Evolutionary conservation across 495 filamentous ascomycete genomes (phyloP).

Genomic region (Letharia columbiana): DNA sequence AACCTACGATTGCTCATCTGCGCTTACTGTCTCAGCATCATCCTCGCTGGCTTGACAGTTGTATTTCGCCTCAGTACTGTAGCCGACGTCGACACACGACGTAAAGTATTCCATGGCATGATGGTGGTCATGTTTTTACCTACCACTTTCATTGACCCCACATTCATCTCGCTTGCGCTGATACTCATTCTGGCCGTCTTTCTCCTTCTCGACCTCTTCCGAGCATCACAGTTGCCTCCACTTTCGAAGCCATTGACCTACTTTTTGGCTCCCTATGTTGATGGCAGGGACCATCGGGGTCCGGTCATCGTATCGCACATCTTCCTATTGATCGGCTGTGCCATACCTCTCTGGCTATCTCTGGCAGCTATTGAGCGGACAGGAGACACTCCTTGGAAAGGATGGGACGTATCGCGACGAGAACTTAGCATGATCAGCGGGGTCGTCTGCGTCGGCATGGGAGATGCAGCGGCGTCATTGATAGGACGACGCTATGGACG

Average conservation of each 20-base stretch:
- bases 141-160: slow-evolving; percentile 73
- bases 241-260: slow-evolving; percentile 70
- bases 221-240: slow-evolving; percentile 84
- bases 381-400: slow-evolving; percentile 45
- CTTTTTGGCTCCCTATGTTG: slow-evolving; percentile 88
- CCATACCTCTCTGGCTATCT: slow-evolving; percentile 87
- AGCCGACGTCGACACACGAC: slow-evolving; percentile 86
- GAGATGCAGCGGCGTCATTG: slow-evolving; percentile 89
- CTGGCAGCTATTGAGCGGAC: slow-evolving; percentile 54
- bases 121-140: slow-evolving; percentile 94
- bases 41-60: slow-evolving; percentile 59
- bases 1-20: slow-evolving; percentile 73
- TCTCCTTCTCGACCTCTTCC: slow-evolving; percentile 77
- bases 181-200: slow-evolving; percentile 69
- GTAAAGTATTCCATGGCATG: slow-evolving; percentile 98
- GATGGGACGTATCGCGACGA: slow-evolving; percentile 62
- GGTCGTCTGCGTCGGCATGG: slow-evolving; percentile 88
- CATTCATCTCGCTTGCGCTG: slow-evolving; percentile 70
- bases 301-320: slow-evolving; percentile 94
- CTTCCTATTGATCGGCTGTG: slow-evolving; percentile 92
- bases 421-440: slow-evolving; percentile 85
- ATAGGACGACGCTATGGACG: slow-evolving; percentile 81
- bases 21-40: slow-evolving; percentile 60
- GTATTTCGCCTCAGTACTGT: slow-evolving; percentile 64
- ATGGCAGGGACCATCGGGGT: slow-evolving; percentile 84